Conservation (phyloP, 768 basidiomycete genomes). For the Tulasnella sp. region DNA sequence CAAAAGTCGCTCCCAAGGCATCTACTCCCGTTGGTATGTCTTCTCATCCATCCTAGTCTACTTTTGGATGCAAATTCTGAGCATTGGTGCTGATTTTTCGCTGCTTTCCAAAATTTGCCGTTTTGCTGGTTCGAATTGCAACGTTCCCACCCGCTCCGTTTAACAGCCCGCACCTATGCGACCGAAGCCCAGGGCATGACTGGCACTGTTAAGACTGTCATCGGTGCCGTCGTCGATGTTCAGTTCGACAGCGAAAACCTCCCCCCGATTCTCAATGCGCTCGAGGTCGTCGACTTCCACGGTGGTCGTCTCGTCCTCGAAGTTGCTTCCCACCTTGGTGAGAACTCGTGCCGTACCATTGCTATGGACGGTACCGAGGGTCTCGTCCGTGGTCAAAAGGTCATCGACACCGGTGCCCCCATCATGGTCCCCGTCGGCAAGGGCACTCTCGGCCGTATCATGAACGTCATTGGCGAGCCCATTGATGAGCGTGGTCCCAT, state of each 20-base stretch:
- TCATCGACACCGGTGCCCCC: slow-evolving; percentile 94
- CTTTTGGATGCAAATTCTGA: not conserved
- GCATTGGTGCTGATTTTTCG: not conserved
- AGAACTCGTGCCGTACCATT: slow-evolving; percentile 99
- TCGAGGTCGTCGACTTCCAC: slow-evolving; percentile 93
- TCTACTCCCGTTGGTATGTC: slow-evolving; percentile 29
- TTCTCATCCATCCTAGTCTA: not conserved
- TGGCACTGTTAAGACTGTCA: slow-evolving; percentile 95
- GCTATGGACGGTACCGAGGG: slow-evolving; percentile 99
- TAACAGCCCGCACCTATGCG: slow-evolving; percentile 80
- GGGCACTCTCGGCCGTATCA: slow-evolving; percentile 96
- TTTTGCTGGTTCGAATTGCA: slow-evolving; percentile 5
- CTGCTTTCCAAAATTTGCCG: slow-evolving; percentile 23
- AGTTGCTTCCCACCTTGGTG: slow-evolving; percentile 97
- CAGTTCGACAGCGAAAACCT: slow-evolving; percentile 95
- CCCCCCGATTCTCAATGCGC: slow-evolving; percentile 97
- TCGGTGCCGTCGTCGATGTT: slow-evolving; percentile 99
- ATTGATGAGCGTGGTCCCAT: slow-evolving; percentile 99
- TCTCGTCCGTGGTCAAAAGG: slow-evolving; percentile 98
- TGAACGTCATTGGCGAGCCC: slow-evolving; percentile 99
- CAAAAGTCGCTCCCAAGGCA: slow-evolving; percentile 35
- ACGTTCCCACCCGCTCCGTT: slow-evolving; percentile 39
- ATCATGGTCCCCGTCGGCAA: slow-evolving; percentile 96
- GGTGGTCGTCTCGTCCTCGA: slow-evolving; percentile 98
- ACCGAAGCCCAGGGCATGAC: slow-evolving; percentile 76